Evolutionary conservation across 2,329 filamentous ascomycete genomes (phyloP), one percentile per base, ranked within the genome.

Genomic region (Ascosphaera aggregata): DNA sequence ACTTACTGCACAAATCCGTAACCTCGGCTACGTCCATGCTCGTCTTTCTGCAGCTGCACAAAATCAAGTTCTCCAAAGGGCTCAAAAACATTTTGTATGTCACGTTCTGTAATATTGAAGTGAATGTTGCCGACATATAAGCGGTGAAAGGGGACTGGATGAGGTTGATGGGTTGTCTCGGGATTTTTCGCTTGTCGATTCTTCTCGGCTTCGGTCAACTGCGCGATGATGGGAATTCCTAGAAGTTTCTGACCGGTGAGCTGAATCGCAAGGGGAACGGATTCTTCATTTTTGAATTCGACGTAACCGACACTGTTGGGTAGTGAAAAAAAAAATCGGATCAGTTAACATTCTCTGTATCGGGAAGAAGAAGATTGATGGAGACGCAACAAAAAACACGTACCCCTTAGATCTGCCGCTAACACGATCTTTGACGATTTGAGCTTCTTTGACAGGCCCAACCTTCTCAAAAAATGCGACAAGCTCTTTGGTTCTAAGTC

Each of bases 81-180:
- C 62, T 91, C 82, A 58, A 98, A 98, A 44, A 98, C 84, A 55
- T 86, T 84, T 66, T 86, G 78, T 47, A 98, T 66, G 61, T 98
- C 91, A 57, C 77, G 75, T 62, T 98, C 89, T 54, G 84, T 94
- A 56, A 98, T 92, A 57, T 84, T 94, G 69, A 98, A 98, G 65
- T 98, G 89, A 49, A 98, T 95, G 57, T 98, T 98, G 60, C 89
- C 89, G 49, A 98, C 86, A 59, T 95, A 98, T 43, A 98, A 77
- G 49, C 91, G 80, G 62, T 98, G 89, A 65, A 95, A 95, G 18
- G 89, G 89, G 47, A 69, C 67, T 38, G 66, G 60, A 39, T 69
- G 64, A 11, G 35, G 17, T 20, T 36, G 17, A 18, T 13, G 35
- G 46, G 72, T 86, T 48, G 85, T 49, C 49, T 89, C 80, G 39